Conservation (phyloP, 495 filamentous ascomycete genomes). For the Penicillium samsonianum region DNA sequence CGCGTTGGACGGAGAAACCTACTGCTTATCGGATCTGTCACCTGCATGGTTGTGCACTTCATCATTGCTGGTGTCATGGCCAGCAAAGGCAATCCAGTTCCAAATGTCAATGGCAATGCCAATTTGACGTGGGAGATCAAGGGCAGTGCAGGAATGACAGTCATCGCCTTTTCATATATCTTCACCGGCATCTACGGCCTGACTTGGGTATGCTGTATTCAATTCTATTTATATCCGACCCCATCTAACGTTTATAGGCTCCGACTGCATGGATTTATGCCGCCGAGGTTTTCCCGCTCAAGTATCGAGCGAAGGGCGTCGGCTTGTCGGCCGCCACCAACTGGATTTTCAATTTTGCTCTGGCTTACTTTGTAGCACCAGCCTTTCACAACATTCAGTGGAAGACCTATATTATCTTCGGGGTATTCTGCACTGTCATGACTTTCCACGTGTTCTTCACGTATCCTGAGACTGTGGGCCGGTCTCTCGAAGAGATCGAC, state of each 20-base stretch:
- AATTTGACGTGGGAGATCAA: slow-evolving; percentile 66
- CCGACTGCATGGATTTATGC: slow-evolving; percentile 75
- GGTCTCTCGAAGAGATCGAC: slow-evolving; percentile 71
- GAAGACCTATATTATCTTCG: slow-evolving; percentile 75
- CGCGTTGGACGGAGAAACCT: slow-evolving; percentile 70
- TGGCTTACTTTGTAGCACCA: slow-evolving; percentile 70
- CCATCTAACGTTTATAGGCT: slow-evolving; percentile 41
- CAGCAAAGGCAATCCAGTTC: slow-evolving; percentile 53
- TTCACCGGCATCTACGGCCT: slow-evolving; percentile 76
- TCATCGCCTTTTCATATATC: slow-evolving; percentile 77
- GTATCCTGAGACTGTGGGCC: slow-evolving; percentile 71
- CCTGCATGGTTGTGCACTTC: slow-evolving; percentile 66
- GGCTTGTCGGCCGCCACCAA: slow-evolving; percentile 66
- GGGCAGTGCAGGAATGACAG: slow-evolving; percentile 63
- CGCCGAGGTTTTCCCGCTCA: slow-evolving; percentile 73
- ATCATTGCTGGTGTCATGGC: slow-evolving; percentile 58
- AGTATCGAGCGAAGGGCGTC: slow-evolving; percentile 73
- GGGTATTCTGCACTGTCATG: slow-evolving; percentile 64
- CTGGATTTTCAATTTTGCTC: slow-evolving; percentile 77
- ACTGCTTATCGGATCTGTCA: slow-evolving; percentile 67
- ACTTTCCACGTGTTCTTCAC: slow-evolving; percentile 65
- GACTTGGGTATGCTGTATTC: slow-evolving; percentile 47
- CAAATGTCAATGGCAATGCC: slow-evolving; percentile 61
- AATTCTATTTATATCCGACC: background rate
- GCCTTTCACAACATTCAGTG: slow-evolving; percentile 72